Base-by-base conservation (phyloP, 2,329 filamentous ascomycete genomes). In the Clonostachys chloroleuca region DNA sequence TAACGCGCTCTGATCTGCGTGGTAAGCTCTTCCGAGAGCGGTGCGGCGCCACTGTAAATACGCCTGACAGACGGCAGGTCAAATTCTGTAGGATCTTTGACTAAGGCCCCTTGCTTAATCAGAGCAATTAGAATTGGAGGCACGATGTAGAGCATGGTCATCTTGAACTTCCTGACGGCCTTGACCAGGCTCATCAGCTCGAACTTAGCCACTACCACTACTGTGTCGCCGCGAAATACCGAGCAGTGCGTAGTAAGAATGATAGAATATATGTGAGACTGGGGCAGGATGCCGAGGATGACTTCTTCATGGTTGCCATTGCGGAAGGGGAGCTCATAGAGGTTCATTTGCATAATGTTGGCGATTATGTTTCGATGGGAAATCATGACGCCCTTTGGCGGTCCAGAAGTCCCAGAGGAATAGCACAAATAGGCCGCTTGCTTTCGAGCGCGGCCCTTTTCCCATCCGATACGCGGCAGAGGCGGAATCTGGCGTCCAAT, bases 71-170 rank as follows among this genome's bases (percentile, higher is more conserved):
- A 44, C 24, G 24, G 24, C 24, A 30, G 24, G 24, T 30, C 24
- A 8, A 30, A 30, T 3, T 4, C 24, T 10, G 24, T 10, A 30
- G 24, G 8, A 30, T 30, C 9, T 17, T 83, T 76, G 54, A 73
- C 75, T 5, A 79, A 75, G 5, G 78, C 73, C 0, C 86, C 85
- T 54, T 85, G 77, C 61, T 92, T 94, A n/a, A 84, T 81, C 54
- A 95, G 72, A 16, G 80, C 73, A 6, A 92, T 79, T 1, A 91
- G 73, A 48, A 95, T 83, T 0, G 90, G 88, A 6, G 90, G 90
- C 5, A 92, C 89, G 8, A 84, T 70, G 10, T 73, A 69, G 37
- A 92, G 66, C 49, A 74, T 71, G 6, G 85, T 88, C 57, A 95
- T 84, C 39, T 78, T 77, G 65, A 80, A 89, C 45, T 72, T 77